Base-by-base conservation (phyloP, 1,284 basidiomycete genomes). In the Ceratobasidium sp. region DNA sequence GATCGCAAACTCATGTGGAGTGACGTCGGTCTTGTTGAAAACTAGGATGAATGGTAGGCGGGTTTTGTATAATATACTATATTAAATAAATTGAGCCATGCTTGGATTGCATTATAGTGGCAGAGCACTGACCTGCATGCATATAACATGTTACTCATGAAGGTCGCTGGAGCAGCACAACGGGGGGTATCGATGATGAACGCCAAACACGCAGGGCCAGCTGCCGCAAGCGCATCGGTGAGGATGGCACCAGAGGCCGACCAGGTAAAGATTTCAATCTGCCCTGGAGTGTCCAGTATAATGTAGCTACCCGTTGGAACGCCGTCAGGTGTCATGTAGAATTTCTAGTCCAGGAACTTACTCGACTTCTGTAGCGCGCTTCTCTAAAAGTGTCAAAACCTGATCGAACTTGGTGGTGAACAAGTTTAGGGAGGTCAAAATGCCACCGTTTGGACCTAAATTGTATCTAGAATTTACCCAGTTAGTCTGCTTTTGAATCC, bases 221-320 rank as follows among this genome's bases (percentile, higher is more conserved):
- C 90, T 11, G 94, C 94, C 0, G 97, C 97, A 41, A 99, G 87
- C n/a, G 98, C 95, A 81, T 99, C 97, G 22, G 98, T 99, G 80
- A 99, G 98, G 81, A 99, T 99, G 2, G 97, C 92, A 1, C 98
- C 98, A 36, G 96, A 98, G 0, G 98, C 98, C 0, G 96, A 98
- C 98, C 98, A 99, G 56, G 98, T 99, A 81, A 99, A 99, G 80
- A 99, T 99, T 84, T 99, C 98, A 80, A 99, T 99, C 84, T 99
- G 98, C 6, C 98, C 98, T 1, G 98, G 98, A 0, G 98, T 99
- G 81, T 99, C 98, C 44, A 99, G 86, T 54, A 99, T 91, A 74
- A 99, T 89, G 84, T 99, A 92, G 79, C 96, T 97, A 79, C 8
- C 29, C 47, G 22, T 14, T 45, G 36, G 9, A 31, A 9, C 51